Evolutionary conservation across 2,329 filamentous ascomycete species (phyloP).

Genomic region (Xenoacremonium recifei): DNA sequence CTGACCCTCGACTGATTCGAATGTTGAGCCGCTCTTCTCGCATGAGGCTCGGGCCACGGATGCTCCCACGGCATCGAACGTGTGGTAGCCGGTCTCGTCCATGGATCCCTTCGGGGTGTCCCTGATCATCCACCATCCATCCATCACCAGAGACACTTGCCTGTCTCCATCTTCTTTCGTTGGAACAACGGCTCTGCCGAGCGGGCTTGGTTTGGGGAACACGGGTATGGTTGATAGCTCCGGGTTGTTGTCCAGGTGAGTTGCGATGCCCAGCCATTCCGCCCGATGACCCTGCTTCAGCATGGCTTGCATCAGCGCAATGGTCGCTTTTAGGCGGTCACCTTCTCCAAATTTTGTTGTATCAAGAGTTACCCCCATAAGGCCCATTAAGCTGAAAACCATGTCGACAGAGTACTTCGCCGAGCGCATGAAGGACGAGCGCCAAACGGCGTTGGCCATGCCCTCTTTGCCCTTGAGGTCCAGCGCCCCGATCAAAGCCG

Average conservation of each 20-base stretch:
- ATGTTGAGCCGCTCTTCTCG: no score
- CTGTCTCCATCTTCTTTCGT: constrained; percentile 8
- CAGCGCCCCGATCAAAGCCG: constrained; percentile 3
- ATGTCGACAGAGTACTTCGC: constrained; percentile 10
- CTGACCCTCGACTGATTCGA: no score
- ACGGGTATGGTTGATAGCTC: no score
- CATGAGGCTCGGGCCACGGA: no score
- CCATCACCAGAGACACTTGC: constrained; percentile 1
- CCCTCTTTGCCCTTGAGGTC: constrained; percentile 2
- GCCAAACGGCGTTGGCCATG: constrained; percentile 5
- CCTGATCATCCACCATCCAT: constrained; percentile 10
- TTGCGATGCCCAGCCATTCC: no score
- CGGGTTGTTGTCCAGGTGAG: no score
- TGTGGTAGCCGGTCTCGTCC: constrained; percentile 8
- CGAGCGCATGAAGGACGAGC: constrained; percentile 5
- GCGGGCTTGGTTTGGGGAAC: constrained; percentile 47
- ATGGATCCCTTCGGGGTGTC: constrained; percentile 4
- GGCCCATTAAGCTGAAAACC: constrained; percentile 15
- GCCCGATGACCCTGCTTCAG: no score
- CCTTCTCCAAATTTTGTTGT: constrained; percentile 2
- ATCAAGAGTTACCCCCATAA: constrained; percentile 11
- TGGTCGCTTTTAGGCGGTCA: no score
- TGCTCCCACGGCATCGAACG: background rate
- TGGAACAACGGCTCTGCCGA: constrained; percentile 30
- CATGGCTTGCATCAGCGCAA: no score